Base-by-base conservation (phyloP, 345 rosid species). In the Syzygium aqueum region DNA sequence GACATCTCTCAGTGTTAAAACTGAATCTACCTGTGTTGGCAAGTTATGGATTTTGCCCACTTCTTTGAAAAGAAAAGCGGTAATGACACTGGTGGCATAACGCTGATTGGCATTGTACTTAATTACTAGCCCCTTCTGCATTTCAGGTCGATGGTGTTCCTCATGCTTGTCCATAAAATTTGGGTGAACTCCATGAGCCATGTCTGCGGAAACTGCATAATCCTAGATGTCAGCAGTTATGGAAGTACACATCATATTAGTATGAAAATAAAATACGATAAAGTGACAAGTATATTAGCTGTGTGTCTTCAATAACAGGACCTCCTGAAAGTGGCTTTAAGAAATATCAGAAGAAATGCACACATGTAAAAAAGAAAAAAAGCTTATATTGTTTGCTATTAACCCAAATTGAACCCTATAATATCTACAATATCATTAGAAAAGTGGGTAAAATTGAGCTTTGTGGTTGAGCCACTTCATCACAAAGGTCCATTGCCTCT, bases 101-200 rank as follows among this genome's bases (percentile, higher is more conserved):
- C 96, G 95, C 93, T 96, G 99, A 86, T 95, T 97, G 77, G 99
- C 98, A 87, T 97, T 97, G 93, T 97, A 96, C 90, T 97, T 97
- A 90, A 97, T 95, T 51, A 97, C 99, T 43, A 97, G 94, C 85
- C 99, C 99, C 89, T 93, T 94, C 85, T 92, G 95, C 97, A 97
- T 91, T 90, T 95, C 98, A 56, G 98, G 98, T 86, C 96, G 95
- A 91, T 96, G 98, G 85, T 93, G 92, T 86, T 97, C 98, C 92
- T 95, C 99, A 87, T 97, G 99, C 92, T 95, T 97, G 8, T 97
- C 98, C 90, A 85, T 88, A 88, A 94, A 97, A 92, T 95, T 95
- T 16, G 98, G 99, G 91, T 97, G 98, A 84, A 95, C 95, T 51
- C 98, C 99, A 89, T 95, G 99, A 88, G 99, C 99, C 99, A 97